These are phyloP conservation scores for Lotmaria passim DNA, from an alignment of 208 protist genomes.

Conservation along the genomic window DNA sequence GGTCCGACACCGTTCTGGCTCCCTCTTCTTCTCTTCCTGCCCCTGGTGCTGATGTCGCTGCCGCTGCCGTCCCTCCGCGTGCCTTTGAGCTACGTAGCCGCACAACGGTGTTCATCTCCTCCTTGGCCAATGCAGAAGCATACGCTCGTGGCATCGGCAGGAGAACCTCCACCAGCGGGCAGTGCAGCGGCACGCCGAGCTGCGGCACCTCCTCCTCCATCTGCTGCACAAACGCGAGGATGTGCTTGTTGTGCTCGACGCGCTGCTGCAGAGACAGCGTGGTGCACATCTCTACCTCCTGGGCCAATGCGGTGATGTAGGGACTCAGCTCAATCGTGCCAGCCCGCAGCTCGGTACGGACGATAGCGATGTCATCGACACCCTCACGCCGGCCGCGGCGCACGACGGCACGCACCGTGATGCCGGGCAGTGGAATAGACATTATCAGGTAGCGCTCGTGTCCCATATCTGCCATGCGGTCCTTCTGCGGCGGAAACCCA, in stretches of 20 bases:
- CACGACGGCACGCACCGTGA: conserved; percentile 40
- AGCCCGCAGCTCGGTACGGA: conserved; percentile 67
- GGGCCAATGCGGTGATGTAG: conserved; percentile 63
- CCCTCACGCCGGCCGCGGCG: conserved; percentile 12
- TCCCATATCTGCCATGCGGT: conserved; percentile 34
- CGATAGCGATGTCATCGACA: conserved; percentile 44
- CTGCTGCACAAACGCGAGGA: conserved; percentile 41
- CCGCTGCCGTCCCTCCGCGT: too few species aligned
- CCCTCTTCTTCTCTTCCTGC: too few species aligned
- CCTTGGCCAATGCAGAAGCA: conserved; percentile 33
- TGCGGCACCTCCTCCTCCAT: conserved; percentile 47
- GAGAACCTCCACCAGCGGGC: conserved; percentile 62
- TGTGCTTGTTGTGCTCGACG: conserved; percentile 26
- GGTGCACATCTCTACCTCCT: conserved; percentile 72
- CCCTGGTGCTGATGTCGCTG: too few species aligned
- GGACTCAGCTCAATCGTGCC: conserved; percentile 77
- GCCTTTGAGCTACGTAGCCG: conserved; percentile 23
- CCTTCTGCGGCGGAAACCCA: too few species aligned
- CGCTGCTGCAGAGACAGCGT: conserved; percentile 32
- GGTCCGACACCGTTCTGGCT: too few species aligned
- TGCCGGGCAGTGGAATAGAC: conserved; percentile 62
- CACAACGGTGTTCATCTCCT: conserved; percentile 34
- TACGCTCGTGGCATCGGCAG: conserved; percentile 76
- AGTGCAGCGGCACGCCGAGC: conserved; percentile 40
- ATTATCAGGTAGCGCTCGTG: conserved; percentile 44